Evolutionary conservation across 805 yeast species (phyloP).

Genomic region (Saccharomycopsis fermentans): DNA sequence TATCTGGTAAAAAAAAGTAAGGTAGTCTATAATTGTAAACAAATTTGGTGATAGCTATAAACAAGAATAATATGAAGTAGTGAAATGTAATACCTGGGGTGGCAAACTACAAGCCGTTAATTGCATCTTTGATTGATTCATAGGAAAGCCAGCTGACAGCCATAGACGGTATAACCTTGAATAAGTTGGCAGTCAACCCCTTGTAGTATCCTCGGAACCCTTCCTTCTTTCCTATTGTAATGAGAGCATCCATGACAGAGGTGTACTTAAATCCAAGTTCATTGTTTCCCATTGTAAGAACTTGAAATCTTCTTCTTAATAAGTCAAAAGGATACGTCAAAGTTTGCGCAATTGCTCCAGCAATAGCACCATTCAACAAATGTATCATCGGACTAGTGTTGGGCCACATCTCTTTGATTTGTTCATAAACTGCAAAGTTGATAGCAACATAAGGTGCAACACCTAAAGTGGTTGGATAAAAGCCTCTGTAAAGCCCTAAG

Average conservation of each 20-base stretch:
- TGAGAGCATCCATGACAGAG: constrained; percentile 67
- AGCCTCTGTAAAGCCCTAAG: constrained; percentile 68
- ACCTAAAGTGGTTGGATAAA: constrained; percentile 84
- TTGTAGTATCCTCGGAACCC: constrained; percentile 66
- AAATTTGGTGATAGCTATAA: too few relatives aligned
- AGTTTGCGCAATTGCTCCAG: constrained; percentile 87
- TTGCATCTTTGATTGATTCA: constrained; percentile 53
- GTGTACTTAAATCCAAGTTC: constrained; percentile 75
- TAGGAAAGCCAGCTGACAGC: constrained; percentile 89
- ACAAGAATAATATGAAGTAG: background rate
- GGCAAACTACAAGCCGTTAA: background rate
- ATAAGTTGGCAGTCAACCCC: constrained; percentile 69
- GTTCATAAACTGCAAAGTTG: constrained; percentile 85
- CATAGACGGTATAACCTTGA: constrained; percentile 90
- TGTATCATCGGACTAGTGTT: constrained; percentile 22
- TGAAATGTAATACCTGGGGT: too few relatives aligned
- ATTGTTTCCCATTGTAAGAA: constrained; percentile 64
- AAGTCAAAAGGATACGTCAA: constrained; percentile 87
- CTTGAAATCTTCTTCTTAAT: constrained; percentile 83
- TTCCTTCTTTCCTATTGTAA: constrained; percentile 58
- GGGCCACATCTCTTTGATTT: constrained; percentile 49
- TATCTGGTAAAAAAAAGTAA: too few relatives aligned
- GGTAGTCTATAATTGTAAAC: too few relatives aligned
- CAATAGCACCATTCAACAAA: constrained; percentile 67
- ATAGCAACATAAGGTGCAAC: constrained; percentile 95